These are phyloP conservation scores for Sphagnum fallax DNA, from an alignment of 228 moss, liverwort and hornwort species.

Conservation along the genomic window DNA sequence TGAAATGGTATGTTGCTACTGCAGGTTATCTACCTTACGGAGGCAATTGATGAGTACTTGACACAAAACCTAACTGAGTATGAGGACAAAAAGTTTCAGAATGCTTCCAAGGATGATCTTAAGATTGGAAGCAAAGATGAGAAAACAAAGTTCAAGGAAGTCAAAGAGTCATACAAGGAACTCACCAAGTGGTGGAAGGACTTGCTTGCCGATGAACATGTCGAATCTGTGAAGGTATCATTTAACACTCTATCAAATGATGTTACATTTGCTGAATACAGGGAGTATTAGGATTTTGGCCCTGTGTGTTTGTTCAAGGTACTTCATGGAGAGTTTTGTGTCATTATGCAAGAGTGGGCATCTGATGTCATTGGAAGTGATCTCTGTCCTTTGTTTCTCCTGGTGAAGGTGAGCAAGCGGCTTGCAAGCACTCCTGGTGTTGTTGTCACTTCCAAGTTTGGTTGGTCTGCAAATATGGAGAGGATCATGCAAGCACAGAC, in stretches of 20 bases:
- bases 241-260: no score
- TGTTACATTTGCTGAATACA: no score
- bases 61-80: conserved; percentile 74
- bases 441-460: conserved; percentile 75
- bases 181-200: conserved; percentile 89
- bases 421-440: conserved; percentile 68
- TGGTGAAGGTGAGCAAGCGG: conserved; percentile 45
- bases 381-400: no score
- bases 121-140: conserved; percentile 63
- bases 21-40: conserved; percentile 76
- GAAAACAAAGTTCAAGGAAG: conserved; percentile 52
- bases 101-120: conserved; percentile 81
- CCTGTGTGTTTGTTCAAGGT: no score
- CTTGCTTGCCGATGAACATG: conserved; percentile 30
- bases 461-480: conserved; percentile 96
- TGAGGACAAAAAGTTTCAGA: conserved; percentile 81
- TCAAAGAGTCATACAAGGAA: conserved; percentile 57
- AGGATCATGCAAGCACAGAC: conserved; percentile 84
- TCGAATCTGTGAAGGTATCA: conserved; percentile 49
- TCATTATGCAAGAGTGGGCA: no score
- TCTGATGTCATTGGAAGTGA: no score
- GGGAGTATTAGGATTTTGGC: no score
- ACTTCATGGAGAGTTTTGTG: no score
- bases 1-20: background rate
- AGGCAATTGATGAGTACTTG: conserved; percentile 80